Conservation (phyloP, 768 basidiomycete species). For the Epithele typhae region DNA sequence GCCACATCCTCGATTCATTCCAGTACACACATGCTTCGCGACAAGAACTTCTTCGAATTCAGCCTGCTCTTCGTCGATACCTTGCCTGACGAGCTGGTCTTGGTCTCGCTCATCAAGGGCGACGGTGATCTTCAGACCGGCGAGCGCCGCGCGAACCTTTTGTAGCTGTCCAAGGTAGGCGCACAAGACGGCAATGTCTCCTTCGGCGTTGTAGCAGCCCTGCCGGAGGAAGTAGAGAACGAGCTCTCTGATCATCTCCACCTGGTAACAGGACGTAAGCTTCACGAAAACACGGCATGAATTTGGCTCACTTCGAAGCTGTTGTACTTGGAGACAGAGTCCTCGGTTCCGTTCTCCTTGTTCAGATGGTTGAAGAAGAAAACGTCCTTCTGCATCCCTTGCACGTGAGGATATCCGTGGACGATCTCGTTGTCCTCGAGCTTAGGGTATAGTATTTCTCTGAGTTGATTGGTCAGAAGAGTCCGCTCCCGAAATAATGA, state of each 20-base stretch:
- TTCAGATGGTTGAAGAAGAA: constrained; percentile 66
- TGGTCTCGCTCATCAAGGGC: constrained; percentile 69
- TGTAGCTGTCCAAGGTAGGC: constrained; percentile 51
- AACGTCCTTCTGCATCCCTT: constrained; percentile 59
- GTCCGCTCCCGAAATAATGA: too few relatives aligned
- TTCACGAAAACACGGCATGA: too few relatives aligned
- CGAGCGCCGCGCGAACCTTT: constrained; percentile 38
- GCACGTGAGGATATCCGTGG: constrained; percentile 45
- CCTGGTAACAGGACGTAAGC: constrained; percentile 17
- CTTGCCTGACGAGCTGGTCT: constrained; percentile 51
- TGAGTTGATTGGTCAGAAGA: constrained; percentile 17
- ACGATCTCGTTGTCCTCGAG: constrained; percentile 58
- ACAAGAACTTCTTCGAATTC: constrained; percentile 45
- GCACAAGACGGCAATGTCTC: constrained; percentile 52
- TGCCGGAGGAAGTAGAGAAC: constrained; percentile 50
- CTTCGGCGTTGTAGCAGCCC: constrained; percentile 40
- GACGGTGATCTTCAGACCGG: constrained; percentile 46
- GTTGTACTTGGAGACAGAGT: constrained; percentile 66
- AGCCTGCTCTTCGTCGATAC: constrained; percentile 33
- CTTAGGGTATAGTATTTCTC: constrained; percentile 56
- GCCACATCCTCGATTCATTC: too few relatives aligned
- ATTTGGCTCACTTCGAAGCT: constrained; percentile 52
- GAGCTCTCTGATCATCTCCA: constrained; percentile 46
- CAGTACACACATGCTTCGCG: constrained; percentile 47
- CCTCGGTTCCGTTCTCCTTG: constrained; percentile 57